phyloP scores from a whole-genome alignment of 495 filamentous ascomycete genomes.

The Aspergillus homomorphus region DNA sequence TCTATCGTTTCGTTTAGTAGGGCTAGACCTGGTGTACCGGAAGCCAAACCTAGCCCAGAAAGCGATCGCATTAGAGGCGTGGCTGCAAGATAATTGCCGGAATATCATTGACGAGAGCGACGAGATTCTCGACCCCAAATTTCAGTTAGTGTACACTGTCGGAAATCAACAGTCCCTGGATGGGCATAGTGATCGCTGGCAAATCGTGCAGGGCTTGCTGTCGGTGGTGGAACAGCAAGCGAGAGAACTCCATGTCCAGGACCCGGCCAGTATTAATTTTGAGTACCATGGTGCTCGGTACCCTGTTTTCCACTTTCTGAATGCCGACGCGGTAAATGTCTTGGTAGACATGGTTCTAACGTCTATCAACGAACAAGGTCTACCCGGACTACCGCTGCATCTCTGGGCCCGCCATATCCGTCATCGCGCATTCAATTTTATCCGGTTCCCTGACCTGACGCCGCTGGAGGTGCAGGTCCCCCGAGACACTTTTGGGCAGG shows the following conservation, averaged over 20 bases:
- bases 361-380: not conserved
- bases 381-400: slow-evolving; percentile 3
- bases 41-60: not conserved
- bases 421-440: not conserved
- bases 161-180: slow-evolving; percentile 56
- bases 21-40: not conserved
- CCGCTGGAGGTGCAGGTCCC: not conserved
- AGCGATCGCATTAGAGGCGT: not conserved
- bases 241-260: not conserved
- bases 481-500: not conserved
- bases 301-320: slow-evolving; percentile 6
- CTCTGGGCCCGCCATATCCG: not conserved
- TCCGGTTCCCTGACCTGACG: not conserved
- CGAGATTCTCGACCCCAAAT: slow-evolving; percentile 58
- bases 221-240: slow-evolving; percentile 31
- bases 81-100: slow-evolving; percentile 25
- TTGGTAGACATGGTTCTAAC: not conserved
- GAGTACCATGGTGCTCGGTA: not conserved
- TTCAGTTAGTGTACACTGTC: slow-evolving; percentile 67
- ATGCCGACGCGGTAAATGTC: not conserved
- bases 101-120: slow-evolving; percentile 68
- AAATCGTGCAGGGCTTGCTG: slow-evolving; percentile 54
- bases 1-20: slow-evolving; percentile 58
- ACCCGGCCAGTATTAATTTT: not conserved
- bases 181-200: slow-evolving; percentile 58